Evolutionary conservation across 441 rosid species (phyloP), one percentile per base, ranked within the genome.

Genomic region (Macaranga tanarius): DNA sequence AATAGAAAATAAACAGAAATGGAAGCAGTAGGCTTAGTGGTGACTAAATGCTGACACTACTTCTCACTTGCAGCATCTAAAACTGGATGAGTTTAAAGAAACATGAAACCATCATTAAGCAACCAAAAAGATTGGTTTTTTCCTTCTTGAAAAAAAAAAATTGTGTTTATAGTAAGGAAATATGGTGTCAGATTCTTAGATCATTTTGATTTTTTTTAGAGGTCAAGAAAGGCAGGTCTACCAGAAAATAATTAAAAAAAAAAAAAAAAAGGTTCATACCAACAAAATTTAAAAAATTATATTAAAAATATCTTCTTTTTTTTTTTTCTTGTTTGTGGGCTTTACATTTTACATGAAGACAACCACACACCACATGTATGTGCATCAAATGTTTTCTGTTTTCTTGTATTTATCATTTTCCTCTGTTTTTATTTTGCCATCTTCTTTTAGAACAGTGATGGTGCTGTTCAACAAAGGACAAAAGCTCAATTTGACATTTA

Each of bases 191-290:
- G 12, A 42, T 28, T 31, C 38, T 31, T 10, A 56, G 34, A 45
- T 13, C 5, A 20, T 9, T 61, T 34, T 19, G 17, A 48, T 34
- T 20, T 47, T 12, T 58, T 59, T 26, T 4, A 40, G n/a, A 55
- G 65, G 73, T 72, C 77, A 74, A 74, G 23, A 72, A 55, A 63
- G 69, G 77, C 26, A 61, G 81, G 81, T 69, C 73, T 65, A 44
- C 45, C 55, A 56, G 55, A 8, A 71, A n/a, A n/a, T n/a, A n/a
- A n/a, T n/a, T n/a, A n/a, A n/a, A n/a, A n/a, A n/a, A n/a, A n/a
- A n/a, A n/a, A n/a, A n/a, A n/a, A n/a, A n/a, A n/a, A 31, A 71
- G 38, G 62, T 50, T 52, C 73, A 67, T 40, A 71, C 73, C 76
- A 34, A 67, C 50, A 54, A 75, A 62, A 56, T 52, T 2, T 31